phyloP scores from a whole-genome alignment of 2,329 filamentous ascomycete species.

The Teratosphaeria viscida region DNA sequence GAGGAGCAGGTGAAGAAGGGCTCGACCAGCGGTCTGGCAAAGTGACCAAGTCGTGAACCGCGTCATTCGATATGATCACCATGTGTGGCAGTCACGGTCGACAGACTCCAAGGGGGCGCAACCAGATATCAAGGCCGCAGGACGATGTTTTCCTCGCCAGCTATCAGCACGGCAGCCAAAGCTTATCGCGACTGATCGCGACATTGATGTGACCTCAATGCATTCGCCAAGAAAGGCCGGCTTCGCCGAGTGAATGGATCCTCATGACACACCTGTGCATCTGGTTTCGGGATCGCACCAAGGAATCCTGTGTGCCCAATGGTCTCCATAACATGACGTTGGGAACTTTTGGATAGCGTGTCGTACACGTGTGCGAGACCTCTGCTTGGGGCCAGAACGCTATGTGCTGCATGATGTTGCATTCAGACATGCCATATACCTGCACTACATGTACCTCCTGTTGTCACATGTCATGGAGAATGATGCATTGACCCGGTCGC shows the following conservation, averaged over 20 bases:
- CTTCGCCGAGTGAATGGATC: neutral
- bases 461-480: too few relatives aligned
- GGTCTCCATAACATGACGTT: neutral
- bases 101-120: too few relatives aligned
- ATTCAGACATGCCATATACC: too few relatives aligned
- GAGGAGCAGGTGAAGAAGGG: conserved; percentile 3
- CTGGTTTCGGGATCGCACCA: neutral
- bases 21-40: neutral
- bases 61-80: neutral
- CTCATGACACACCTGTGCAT: neutral
- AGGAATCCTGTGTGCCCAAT: neutral
- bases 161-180: too few relatives aligned
- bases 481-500: too few relatives aligned
- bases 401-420: too few relatives aligned
- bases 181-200: too few relatives aligned
- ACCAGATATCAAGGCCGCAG: too few relatives aligned
- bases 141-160: too few relatives aligned
- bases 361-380: neutral
- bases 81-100: too few relatives aligned
- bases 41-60: neutral
- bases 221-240: neutral
- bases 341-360: neutral
- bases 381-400: neutral
- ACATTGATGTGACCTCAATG: too few relatives aligned
- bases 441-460: too few relatives aligned